These are phyloP conservation scores for Sporisorium sorghi DNA, from an alignment of 1,284 basidiomycete species.

Conservation along the genomic window DNA sequence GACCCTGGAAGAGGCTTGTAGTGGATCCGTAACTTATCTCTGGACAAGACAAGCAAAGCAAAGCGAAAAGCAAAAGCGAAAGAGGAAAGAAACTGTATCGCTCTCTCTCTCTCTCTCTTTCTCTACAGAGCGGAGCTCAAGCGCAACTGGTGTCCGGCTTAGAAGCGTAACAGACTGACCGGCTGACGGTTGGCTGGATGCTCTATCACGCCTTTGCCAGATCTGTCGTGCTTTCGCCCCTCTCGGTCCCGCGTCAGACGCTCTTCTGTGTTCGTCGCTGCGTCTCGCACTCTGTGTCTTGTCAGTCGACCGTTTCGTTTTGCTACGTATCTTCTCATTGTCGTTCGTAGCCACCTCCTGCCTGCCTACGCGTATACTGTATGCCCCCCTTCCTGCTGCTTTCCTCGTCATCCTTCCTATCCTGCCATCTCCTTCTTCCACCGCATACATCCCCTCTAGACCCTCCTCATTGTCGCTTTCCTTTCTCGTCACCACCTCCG, in stretches of 20 bases:
- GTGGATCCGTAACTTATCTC: too few species aligned
- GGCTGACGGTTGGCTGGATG: neutral
- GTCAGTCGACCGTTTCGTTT: too few species aligned
- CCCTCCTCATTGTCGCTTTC: too few species aligned
- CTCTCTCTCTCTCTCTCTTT: neutral
- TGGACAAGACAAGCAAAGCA: too few species aligned
- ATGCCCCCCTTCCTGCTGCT: neutral
- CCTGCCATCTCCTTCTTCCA: neutral
- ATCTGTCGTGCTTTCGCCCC: neutral
- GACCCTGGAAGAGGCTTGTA: too few species aligned
- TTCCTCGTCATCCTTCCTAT: constrained; percentile 1
- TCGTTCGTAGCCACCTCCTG: too few species aligned
- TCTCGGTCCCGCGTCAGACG: too few species aligned
- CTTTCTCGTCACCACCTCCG: neutral
- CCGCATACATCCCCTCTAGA: neutral
- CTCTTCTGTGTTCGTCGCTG: too few species aligned
- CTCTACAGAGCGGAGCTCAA: neutral
- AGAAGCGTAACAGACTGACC: neutral
- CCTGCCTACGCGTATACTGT: too few species aligned
- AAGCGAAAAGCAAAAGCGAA: too few species aligned
- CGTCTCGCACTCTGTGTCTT: neutral
- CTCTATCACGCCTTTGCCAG: neutral
- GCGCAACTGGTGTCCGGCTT: constrained; percentile 15
- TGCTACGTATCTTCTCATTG: too few species aligned
- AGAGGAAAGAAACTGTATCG: too few species aligned